Conservation (phyloP, 257 asterid genomes). For the Nicotiana benthamiana region DNA sequence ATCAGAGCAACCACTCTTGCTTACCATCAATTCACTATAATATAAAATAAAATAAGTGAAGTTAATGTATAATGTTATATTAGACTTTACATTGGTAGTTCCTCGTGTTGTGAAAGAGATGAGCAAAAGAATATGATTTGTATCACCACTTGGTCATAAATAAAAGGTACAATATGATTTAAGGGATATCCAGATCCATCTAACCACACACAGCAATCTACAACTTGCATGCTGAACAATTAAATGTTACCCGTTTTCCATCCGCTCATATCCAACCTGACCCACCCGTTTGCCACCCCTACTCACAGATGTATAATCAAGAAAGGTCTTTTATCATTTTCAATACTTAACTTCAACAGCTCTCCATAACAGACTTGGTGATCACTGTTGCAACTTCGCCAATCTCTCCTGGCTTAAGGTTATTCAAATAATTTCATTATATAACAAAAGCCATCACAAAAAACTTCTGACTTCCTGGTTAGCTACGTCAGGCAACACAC, state of each 20-base stretch:
- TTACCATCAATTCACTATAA: no score
- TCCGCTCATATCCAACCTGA: no score
- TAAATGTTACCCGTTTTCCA: no score
- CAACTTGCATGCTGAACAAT: background rate
- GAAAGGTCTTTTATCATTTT: background rate
- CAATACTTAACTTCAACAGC: background rate
- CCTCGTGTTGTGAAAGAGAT: background rate
- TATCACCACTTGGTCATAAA: background rate
- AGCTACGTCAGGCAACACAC: background rate
- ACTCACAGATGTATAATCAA: background rate
- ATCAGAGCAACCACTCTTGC: no score
- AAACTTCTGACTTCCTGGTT: slow-evolving; percentile 32
- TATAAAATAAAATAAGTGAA: background rate
- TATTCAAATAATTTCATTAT: background rate
- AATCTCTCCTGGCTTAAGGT: background rate
- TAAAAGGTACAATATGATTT: no score
- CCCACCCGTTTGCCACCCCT: no score
- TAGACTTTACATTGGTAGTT: background rate
- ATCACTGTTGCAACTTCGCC: background rate
- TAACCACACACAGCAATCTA: no score
- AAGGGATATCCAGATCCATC: background rate
- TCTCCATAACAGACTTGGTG: background rate
- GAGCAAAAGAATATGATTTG: background rate
- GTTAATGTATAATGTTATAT: background rate
- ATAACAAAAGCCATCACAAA: slow-evolving; percentile 29